Evolutionary conservation across 805 yeast genomes (phyloP), one percentile per base, ranked within the genome.

Genomic region (Dipodascus albidus): DNA sequence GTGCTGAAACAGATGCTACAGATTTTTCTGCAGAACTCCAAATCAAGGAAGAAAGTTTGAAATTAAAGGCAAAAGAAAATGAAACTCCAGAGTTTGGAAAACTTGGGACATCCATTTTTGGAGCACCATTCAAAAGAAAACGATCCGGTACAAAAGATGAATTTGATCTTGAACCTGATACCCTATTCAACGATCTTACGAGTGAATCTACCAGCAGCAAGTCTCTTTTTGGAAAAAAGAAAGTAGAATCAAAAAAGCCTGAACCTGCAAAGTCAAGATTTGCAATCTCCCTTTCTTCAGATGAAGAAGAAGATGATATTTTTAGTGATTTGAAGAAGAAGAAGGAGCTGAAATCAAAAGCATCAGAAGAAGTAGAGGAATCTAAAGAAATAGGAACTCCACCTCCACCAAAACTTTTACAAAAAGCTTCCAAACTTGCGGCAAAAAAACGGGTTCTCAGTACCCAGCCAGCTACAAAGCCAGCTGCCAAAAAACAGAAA

Each of bases 1-100:
- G 47, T 24, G 50, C 44, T 31, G 41, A 51, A 44, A 38, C 8
- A 14, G 19, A 3, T 21, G 11, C 35, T 20, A 17, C 20, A 8
- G 14, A 9, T 20, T 22, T 3, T 23, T 24, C 24, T 19, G 44
- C 35, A 19, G 15, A 11, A 22, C 22, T 52, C 11, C 15, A 27
- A 35, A n/a, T 38, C 17, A 27, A 33, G 48, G 38, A 38, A 11
- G 33, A 27, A 27, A 6, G 9, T 11, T 17, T 24, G 4, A 47
- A 23, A 15, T n/a, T 35, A 2, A 51, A 19, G n/a, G n/a, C 19
- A 21, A 47, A 50, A n/a, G 22, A 49, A 60, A 60, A 48, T 62
- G 65, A 4, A 50, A 50, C 49, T 42, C 56, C 47, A 52, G 62
- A 72, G 6, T 72, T 72, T 55, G 75, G 75, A 3, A 58, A 52